phyloP scores from a whole-genome alignment of 1,284 basidiomycete genomes.

The Wallemia hederae region DNA sequence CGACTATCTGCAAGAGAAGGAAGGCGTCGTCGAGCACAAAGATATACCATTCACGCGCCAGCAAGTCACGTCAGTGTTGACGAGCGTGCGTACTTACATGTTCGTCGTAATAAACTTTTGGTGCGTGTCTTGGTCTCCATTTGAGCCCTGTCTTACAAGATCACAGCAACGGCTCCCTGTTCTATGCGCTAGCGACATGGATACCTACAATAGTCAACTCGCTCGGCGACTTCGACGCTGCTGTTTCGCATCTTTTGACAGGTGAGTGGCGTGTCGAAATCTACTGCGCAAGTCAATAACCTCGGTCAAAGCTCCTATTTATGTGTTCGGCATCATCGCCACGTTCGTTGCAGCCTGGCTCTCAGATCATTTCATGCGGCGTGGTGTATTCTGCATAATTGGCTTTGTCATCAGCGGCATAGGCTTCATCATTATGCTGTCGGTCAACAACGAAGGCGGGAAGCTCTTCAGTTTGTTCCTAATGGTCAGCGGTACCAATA shows the following conservation, averaged over 20 bases:
- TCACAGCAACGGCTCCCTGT: background rate
- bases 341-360: background rate
- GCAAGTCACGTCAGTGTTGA: background rate
- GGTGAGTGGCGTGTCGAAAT: background rate
- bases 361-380: background rate
- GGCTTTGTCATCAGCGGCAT: background rate
- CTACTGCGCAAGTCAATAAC: background rate
- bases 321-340: background rate
- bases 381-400: background rate
- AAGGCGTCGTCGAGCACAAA: background rate
- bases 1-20: background rate
- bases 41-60: background rate
- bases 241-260: background rate
- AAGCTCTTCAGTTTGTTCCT: background rate
- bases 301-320: background rate
- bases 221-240: background rate
- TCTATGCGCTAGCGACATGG: background rate
- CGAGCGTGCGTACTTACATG: background rate
- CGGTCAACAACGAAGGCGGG: background rate
- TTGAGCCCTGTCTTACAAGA: background rate
- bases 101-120: background rate
- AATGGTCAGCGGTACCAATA: background rate
- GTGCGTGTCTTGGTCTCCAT: background rate
- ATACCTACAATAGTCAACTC: background rate
- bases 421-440: background rate